Percentiles rank a stretch among this genome's conserved stretches.
Conservation (phyloP, 2,329 filamentous ascomycete genomes). For the Plenodomus tracheiphilus region DNA sequence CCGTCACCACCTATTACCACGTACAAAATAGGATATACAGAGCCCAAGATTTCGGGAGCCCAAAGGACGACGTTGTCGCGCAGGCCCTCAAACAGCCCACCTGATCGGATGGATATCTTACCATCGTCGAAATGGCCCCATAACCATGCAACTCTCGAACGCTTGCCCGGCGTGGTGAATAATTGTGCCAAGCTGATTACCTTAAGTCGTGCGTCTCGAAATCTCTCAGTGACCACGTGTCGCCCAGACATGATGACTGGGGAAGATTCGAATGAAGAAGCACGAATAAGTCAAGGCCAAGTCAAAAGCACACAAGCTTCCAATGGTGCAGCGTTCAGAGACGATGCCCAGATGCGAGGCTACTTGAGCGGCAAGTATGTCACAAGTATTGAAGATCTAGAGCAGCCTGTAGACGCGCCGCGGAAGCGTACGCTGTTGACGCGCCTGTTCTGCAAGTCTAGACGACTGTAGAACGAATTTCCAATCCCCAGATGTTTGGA, state of each 20-base stretch:
- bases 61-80: neutral
- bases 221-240: no score
- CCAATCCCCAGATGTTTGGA: neutral
- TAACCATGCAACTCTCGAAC: neutral
- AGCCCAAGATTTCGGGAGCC: neutral
- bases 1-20: neutral
- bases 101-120: no score
- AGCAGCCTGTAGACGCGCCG: neutral
- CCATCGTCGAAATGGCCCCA: neutral
- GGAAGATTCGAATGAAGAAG: neutral
- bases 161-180: no score
- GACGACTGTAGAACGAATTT: neutral
- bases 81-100: no score
- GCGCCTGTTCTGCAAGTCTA: neutral
- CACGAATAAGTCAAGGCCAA: neutral
- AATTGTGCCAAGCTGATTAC: no score
- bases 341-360: neutral
- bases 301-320: neutral
- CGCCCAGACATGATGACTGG: no score
- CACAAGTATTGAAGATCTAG: neutral
- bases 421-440: neutral
- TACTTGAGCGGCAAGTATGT: neutral
- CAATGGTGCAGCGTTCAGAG: neutral
- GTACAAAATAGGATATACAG: no score
- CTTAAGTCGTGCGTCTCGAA: no score